Base-by-base conservation (phyloP, 2,329 filamentous ascomycete genomes). In the Colletotrichum cordylinicola region DNA sequence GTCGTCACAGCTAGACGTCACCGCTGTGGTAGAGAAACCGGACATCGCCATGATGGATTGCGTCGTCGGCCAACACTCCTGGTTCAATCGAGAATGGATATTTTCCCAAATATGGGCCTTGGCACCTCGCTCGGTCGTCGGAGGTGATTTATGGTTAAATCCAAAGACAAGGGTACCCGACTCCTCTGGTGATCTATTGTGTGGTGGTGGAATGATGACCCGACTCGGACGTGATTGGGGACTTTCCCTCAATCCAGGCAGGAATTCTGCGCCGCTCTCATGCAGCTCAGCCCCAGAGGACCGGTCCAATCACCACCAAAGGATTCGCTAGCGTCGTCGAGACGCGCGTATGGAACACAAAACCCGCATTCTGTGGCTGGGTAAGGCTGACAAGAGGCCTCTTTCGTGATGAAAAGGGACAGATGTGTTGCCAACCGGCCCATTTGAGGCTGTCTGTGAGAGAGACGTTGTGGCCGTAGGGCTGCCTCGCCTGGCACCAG, bases 21-120 rank as follows among this genome's bases (percentile, higher is more conserved):
- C 72, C n/a, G 83, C 82, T 6, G 81, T 78, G 56, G 82, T 79
- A 13, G 84, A 84, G 79, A 84, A 85, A 66, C 82, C 80, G 70
- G 84, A 81, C 84, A 84, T 84, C 39, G 31, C 48, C 60, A 65
- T 72, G 24, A 8, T 58, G 16, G 13, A 12, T 52, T 21, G 15
- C 8, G n/a, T 52, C 21, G 27, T 64, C n/a, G 35, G 27, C 43
- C 15, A 35, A 21, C 15, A 35, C 29, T 24, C 10, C n/a, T 10
- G 16, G 24, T 24, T 10, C 24, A 52, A 9, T 52, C 8, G 65
- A 24, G 0, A 8, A 33, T 55, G 18, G 48, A 16, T 13, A 18
- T 13, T 15, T 9, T 69, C 31, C 21, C 31, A 35, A 8, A 10
- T n/a, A 33, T 18, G 24, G 27, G 62, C 18, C 62, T 66, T 66